Evolutionary conservation across 192 early-diverging fungal genomes (phyloP), one percentile per base, ranked within the genome.

Genomic region (Coemansia sp.): DNA sequence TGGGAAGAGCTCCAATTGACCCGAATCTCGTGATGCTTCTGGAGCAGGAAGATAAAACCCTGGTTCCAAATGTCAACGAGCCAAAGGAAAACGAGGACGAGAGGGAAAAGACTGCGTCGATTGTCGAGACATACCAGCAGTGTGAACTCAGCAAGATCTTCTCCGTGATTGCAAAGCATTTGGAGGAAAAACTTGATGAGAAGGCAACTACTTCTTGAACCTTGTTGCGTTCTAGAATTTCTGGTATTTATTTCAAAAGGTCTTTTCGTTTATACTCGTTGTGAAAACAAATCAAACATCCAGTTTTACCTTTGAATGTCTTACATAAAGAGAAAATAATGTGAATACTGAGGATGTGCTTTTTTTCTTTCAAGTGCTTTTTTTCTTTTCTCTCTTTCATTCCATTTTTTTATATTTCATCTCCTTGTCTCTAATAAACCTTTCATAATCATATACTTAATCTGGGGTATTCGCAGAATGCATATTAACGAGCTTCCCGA

Each of bases 1-100:
- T 99, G 72, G 97, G 96, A 0, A 83, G 90, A 0, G 91, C 97
- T 13, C 97, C 97, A 3, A 91, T 99, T 53, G 97, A 99, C 68
- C 97, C 95, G 8, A 81, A 76, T 23, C 79, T 93, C 62, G 90
- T 89, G 0, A 79, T 85, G 40, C 84, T 89, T 74, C 81, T 91
- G 16, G 90, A 91, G 70, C 77, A 84, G 58, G 76, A 77, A 9
- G 80, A 83, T 72, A 83, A 83, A 56, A 83, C 80, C 1, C 63
- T 74, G 10, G 80, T 83, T 13, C 80, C 79, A 0, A 70, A 76
- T 62, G 79, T 65, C 56, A 81, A 81, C 21, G 57, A 76, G 12
- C 12, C 52, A 26, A 23, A 54, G 26, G 26, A 26, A 3, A 72
- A 72, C 5, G 64, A 45, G 12, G 75, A 69, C 16, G 64, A 69